A percentile compares a stretch with the other conserved stretches of the same genome.
phyloP scores from a whole-genome alignment of 2,329 filamentous ascomycete genomes.

The Epichloe amarillans region DNA sequence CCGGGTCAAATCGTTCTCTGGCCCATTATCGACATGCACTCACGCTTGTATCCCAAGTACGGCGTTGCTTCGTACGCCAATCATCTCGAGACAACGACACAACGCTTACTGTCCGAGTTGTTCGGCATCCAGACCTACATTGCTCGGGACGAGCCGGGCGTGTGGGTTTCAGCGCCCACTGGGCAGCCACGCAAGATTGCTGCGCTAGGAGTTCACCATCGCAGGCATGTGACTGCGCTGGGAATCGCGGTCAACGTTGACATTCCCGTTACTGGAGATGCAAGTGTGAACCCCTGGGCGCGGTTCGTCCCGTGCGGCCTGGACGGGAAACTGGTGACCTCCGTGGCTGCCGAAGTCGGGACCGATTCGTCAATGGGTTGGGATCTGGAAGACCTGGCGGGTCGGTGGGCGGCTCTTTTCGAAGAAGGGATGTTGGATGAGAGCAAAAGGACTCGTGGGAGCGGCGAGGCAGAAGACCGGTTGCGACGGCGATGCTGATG shows the following conservation, averaged over 20 bases:
- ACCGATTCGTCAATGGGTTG: slow-evolving; percentile 7
- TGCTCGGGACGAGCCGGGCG: slow-evolving; percentile 67
- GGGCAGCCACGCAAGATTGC: slow-evolving; percentile 57
- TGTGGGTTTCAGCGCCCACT: slow-evolving; percentile 47
- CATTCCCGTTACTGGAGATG: slow-evolving; percentile 35
- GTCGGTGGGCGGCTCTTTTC: slow-evolving; percentile 22
- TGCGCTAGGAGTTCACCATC: slow-evolving; percentile 81
- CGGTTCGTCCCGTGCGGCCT: slow-evolving; percentile 87
- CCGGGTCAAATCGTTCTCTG: slow-evolving; percentile 90
- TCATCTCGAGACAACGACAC: slow-evolving; percentile 64
- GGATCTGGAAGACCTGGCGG: slow-evolving; percentile 17
- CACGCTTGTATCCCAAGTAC: slow-evolving; percentile 39
- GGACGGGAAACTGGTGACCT: slow-evolving; percentile 67
- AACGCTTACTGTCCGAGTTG: slow-evolving; percentile 41
- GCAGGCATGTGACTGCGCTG: slow-evolving; percentile 70
- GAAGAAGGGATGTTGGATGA: slow-evolving; percentile 20
- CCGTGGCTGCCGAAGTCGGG: slow-evolving; percentile 42
- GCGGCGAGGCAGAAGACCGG: not conserved
- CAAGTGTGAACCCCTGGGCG: slow-evolving; percentile 36
- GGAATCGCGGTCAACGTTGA: slow-evolving; percentile 72
- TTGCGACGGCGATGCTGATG: not conserved
- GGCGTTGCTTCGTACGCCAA: slow-evolving; percentile 66
- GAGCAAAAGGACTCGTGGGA: slow-evolving; percentile 12
- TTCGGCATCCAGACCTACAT: slow-evolving; percentile 46
- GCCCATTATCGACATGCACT: slow-evolving; percentile 70